Base-by-base conservation (phyloP, 371 early-diverging fungal species). In the Actinomortierella wolfii region DNA sequence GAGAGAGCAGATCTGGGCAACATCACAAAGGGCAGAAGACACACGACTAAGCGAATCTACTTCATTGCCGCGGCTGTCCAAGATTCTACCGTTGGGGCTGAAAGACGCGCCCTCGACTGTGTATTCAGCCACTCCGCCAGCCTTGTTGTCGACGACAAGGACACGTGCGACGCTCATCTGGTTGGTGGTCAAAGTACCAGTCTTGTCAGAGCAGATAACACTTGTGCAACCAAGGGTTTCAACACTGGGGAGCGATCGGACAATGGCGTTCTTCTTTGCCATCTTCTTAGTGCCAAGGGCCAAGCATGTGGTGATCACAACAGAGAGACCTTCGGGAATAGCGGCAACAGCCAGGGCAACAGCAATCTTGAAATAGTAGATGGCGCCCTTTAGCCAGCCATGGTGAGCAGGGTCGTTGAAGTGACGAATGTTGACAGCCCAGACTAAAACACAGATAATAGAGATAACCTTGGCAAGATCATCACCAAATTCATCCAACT, bases 311-410 rank as follows among this genome's bases (percentile, higher is more conserved):
- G 98, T 97, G 59, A 98, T 97, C 54, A 97, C 95, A 49, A 96
- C 97, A 17, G 97, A 94, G 41, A 99, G 79, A 54, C 99, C 99
- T 85, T 99, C 99, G 54, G 99, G 99, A 66, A 99, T 98, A 51
- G 98, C 98, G 49, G 99, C 98, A n/a, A 99, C 98, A 47, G 99
- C 99, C 60, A 99, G 80, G 9, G 98, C 97, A 54, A 99, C 98
- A 24, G 97, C 97, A 54, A 98, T 98, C 84, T 97, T 98, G 82
- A 95, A 95, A 73, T 94, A 94, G 78, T 94, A 94, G n/a, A 95
- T 82, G 24, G 94, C 93, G 62, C 94, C 94, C 60, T 90, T 86
- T 53, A 97, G 68, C 94, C 94, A 94, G 20, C 96, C 96, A 48
- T 92, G 86, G 80, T 94, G 94, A 42, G 86, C 79, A 23, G 92